Evolutionary conservation across 805 yeast genomes (phyloP).

Genomic region (Vanderwaltozyma polyspora): DNA sequence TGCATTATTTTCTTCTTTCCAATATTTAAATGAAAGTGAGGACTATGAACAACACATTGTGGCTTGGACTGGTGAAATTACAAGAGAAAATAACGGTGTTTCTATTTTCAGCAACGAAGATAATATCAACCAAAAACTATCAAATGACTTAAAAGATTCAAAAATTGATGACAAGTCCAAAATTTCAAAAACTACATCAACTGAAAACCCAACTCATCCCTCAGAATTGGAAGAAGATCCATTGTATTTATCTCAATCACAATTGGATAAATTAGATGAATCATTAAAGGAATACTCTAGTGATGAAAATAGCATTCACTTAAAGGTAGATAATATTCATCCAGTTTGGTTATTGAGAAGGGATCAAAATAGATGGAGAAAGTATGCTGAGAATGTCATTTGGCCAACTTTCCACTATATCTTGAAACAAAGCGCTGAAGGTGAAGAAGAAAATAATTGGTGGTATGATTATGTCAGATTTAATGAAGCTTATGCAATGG

Average conservation of each 20-base stretch:
- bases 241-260: conserved; percentile 43
- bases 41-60: conserved; percentile 84
- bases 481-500: conserved; percentile 82
- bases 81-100: conserved; percentile 4
- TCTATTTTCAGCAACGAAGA: neutral
- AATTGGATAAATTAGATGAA: conserved; percentile 32
- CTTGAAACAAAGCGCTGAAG: conserved; percentile 58
- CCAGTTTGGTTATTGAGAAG: conserved; percentile 83
- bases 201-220: neutral
- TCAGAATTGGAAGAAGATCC: conserved; percentile 40
- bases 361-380: conserved; percentile 76
- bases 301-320: conserved; percentile 35
- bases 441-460: conserved; percentile 59
- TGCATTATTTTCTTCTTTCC: conserved; percentile 68
- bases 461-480: conserved; percentile 80
- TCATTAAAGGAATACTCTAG: conserved; percentile 32
- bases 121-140: conserved; percentile 1
- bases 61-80: conserved; percentile 93
- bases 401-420: conserved; percentile 97
- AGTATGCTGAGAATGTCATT: conserved; percentile 75
- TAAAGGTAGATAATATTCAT: conserved; percentile 38
- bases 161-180: neutral
- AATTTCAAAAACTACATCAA: neutral
- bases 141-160: conserved; percentile 1
- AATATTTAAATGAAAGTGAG: conserved; percentile 43